Evolutionary conservation across 495 filamentous ascomycete genomes (phyloP), one percentile per base, ranked within the genome.

Genomic region (Xylaria nigripes): DNA sequence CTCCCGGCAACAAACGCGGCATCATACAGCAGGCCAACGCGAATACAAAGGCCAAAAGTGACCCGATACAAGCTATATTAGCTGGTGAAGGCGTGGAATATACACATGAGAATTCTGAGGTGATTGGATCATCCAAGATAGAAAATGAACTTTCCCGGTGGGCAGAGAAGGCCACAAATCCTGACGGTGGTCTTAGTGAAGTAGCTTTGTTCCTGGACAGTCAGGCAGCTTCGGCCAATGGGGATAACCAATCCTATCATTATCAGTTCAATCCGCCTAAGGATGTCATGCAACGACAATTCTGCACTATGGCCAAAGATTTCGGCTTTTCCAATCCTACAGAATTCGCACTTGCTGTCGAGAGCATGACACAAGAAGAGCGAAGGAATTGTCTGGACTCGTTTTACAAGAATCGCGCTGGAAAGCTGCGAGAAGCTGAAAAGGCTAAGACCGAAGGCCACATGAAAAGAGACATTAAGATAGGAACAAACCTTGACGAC

Each of bases 101-200:
- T 67, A 94, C 89, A 9, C 93, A 98, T 62, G 86, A 96, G 55
- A 98, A 98, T 64, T 90, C 86, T 38, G 93, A 98, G 70, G 91
- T 98, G 16, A 85, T 98, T 45, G 93, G 93, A 30, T 87, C 87
- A 0, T 91, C 86, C 8, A 86, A 83, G 50, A 78, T 95, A 19
- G 93, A 98, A 71, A 84, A 85, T 52, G 78, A 80, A 41, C 79
- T 97, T 19, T 87, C 85, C 49, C 80, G 82, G 12, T 81, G 81
- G 29, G 94, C 93, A 2, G 77, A 87, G 59, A 78, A 86, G 52
- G 77, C 78, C 0, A 77, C 77, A 4, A 77, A 78, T 27, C 76
- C 78, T 67, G 51, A 74, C 38, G 62, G 61, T 10, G 62, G 67
- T 32, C 72, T 70, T 6, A 70, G 45, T 2, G 47, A 68, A 21